A percentile compares a stretch with the other conserved stretches of the same genome.
Evolutionary conservation across 805 yeast genomes (phyloP).

Genomic region (Yamadazyma tumulicola): DNA sequence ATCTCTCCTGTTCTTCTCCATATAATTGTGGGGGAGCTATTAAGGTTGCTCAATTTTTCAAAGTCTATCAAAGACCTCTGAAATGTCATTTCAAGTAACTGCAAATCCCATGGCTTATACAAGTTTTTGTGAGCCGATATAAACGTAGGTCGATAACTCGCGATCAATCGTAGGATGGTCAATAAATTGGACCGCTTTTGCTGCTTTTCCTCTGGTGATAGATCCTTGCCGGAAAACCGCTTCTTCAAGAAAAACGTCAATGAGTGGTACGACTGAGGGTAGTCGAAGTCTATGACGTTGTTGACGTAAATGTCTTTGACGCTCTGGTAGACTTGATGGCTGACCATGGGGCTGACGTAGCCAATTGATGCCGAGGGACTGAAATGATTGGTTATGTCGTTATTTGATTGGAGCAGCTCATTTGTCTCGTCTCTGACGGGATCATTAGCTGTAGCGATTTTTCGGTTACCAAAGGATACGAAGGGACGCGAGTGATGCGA

Average conservation of each 20-base stretch:
- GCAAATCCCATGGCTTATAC: conserved; percentile 62
- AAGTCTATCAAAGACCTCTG: conserved; percentile 44
- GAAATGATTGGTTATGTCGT: conserved; percentile 7
- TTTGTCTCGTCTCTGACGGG: background rate
- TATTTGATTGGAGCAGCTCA: conserved; percentile 11
- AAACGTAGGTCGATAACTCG: conserved; percentile 70
- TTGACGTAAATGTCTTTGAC: conserved; percentile 48
- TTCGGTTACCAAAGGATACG: conserved; percentile 40
- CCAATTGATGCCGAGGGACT: conserved; percentile 1
- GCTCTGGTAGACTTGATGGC: conserved; percentile 53
- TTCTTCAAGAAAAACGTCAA: conserved; percentile 52
- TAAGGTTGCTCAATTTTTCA: conserved; percentile 43
- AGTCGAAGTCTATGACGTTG: conserved; percentile 51
- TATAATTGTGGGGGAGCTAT: conserved; percentile 76
- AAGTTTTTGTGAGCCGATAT: conserved; percentile 71
- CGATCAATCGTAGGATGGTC: conserved; percentile 53
- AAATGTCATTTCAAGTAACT: conserved; percentile 46
- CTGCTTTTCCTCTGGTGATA: conserved; percentile 26
- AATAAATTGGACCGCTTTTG: conserved; percentile 31
- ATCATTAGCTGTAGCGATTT: no score
- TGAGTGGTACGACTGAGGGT: conserved; percentile 61
- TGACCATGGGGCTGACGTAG: conserved; percentile 55
- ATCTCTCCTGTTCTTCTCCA: conserved; percentile 89
- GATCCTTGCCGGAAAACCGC: conserved; percentile 52
- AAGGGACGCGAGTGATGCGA: conserved; percentile 36